Evolutionary conservation across 2,329 filamentous ascomycete genomes (phyloP), one percentile per base, ranked within the genome.

Genomic region (Alternaria sp.): DNA sequence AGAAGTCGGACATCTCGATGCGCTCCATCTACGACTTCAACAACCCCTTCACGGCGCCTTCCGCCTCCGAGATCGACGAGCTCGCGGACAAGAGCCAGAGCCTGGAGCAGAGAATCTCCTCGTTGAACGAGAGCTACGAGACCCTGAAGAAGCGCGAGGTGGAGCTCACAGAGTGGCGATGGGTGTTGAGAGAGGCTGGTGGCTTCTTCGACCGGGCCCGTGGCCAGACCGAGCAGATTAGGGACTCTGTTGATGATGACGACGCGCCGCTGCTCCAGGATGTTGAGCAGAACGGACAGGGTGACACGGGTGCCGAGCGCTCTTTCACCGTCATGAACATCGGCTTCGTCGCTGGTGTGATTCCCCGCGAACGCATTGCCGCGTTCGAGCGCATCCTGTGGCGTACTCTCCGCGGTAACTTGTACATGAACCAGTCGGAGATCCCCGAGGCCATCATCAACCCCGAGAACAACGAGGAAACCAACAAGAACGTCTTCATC

Each of bases 381-480:
- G 92, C 95, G 25, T 99, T 99, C 78, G 96, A 99, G 84, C 91
- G 96, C 63, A 99, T 99, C 72, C 86, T 99, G 55, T 99, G 96
- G 96, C 90, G 96, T 75, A 97, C 96, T 0, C 88, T 99, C 45
- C 93, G 96, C 80, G 96, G 96, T 75, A 99, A 99, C 82, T 85
- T 99, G 68, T 99, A 98, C 87, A 99, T 99, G 96, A 99, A 99
- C 83, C 96, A 99, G 85, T 95, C 95, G 44, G 96, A 99, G 85
- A 99, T 99, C 66, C 90, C 94, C 8, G 95, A 99, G 80, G 89
- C 93, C 41, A 91, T 99, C 72, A 87, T 97, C 79, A 93, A 99
- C 80, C 95, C 96, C 15, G 87, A 91, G 78, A 97, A 89, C 83
- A 97, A 98, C 79, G 95, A 98, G 82, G 87, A 92, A 68, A 87